Base-by-base conservation (phyloP, 495 filamentous ascomycete species). In the Talaromyces thailandensis region DNA sequence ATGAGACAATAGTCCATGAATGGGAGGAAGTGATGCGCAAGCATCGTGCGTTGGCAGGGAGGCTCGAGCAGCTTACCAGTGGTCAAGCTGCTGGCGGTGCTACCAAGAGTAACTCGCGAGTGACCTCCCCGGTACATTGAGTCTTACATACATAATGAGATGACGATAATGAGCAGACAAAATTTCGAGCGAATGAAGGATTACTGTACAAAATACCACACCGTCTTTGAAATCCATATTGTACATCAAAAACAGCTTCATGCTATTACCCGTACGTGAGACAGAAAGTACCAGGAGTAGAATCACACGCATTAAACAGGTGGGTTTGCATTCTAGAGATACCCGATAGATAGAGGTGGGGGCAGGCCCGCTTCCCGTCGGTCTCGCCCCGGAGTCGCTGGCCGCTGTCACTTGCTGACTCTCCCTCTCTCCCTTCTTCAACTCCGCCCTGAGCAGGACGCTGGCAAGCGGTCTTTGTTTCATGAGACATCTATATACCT, bases 21-120 rank as follows among this genome's bases (percentile, higher is more conserved):
- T 98, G 93, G 95, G 91, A 95, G 60, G 90, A 92, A 60, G 85
- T 96, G 18, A 89, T 96, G 70, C 88, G 86, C 72, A 91, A 96
- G 65, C 94, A 98, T 75, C 84, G 91, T 31, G 84, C 91, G 7
- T 79, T 97, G 70, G 91, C 93, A 31, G 90, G 92, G 28, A 83
- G 90, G 60, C 74, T 98, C 64, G 94, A 98, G 73, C 85, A 91
- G 58, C 84, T 98, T 61, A 86, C 86, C 2, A 76, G 74, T 59
- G 80, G 81, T 48, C 31, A n/a, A 26, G 18, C 61, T 23, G 24
- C 32, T 21, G 58, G 32, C 2, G 24, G 31, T n/a, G 31, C 16
- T 37, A 37, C 58, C n/a, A 60, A 60, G 58, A 43, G 58, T 23
- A 24, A 29, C 25, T 60, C 24, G 5, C 37, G 32, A 43, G 58